Percentiles rank a stretch among this genome's conserved stretches.
phyloP scores from a whole-genome alignment of 495 filamentous ascomycete genomes.

The Neurospora tetraspora region DNA sequence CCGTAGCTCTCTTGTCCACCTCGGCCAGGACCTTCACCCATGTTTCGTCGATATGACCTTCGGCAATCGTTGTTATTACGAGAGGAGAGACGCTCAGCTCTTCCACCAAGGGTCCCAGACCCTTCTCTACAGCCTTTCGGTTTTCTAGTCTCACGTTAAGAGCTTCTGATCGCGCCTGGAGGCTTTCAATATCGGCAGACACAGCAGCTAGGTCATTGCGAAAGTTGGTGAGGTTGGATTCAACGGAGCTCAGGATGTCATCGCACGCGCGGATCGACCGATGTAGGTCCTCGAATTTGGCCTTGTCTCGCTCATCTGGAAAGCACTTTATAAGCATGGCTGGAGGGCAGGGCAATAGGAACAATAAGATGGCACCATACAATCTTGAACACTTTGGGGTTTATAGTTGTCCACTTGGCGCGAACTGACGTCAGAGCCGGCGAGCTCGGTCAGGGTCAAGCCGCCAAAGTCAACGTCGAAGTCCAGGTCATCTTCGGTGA shows the following conservation, averaged over 20 bases:
- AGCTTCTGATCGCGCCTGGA: constrained; percentile 76
- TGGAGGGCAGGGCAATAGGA: constrained; percentile 12
- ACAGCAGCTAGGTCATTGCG: constrained; percentile 85
- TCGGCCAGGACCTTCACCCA: constrained; percentile 83
- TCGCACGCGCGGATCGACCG: constrained; percentile 83
- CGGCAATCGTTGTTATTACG: constrained; percentile 69
- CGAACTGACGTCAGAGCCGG: constrained; percentile 31
- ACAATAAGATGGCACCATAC: constrained; percentile 30
- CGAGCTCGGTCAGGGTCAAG: constrained; percentile 65
- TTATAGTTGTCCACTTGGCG: constrained; percentile 41
- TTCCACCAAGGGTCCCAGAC: constrained; percentile 82
- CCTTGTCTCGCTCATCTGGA: constrained; percentile 71
- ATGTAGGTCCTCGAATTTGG: constrained; percentile 87
- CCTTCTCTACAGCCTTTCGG: constrained; percentile 76
- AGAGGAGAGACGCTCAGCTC: constrained; percentile 79
- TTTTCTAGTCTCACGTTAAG: constrained; percentile 86
- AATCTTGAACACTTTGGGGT: constrained; percentile 66
- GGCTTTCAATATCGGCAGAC: constrained; percentile 85
- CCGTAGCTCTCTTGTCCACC: constrained; percentile 64
- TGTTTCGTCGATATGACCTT: constrained; percentile 80
- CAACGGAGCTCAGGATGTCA: constrained; percentile 85
- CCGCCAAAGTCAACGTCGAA: constrained; percentile 68
- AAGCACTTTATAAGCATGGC: constrained; percentile 18
- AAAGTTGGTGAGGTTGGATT: constrained; percentile 83
- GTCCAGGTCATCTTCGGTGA: constrained; percentile 32